Conservation (phyloP, 2,329 filamentous ascomycete species). For the Xylaria hypoxylon region DNA sequence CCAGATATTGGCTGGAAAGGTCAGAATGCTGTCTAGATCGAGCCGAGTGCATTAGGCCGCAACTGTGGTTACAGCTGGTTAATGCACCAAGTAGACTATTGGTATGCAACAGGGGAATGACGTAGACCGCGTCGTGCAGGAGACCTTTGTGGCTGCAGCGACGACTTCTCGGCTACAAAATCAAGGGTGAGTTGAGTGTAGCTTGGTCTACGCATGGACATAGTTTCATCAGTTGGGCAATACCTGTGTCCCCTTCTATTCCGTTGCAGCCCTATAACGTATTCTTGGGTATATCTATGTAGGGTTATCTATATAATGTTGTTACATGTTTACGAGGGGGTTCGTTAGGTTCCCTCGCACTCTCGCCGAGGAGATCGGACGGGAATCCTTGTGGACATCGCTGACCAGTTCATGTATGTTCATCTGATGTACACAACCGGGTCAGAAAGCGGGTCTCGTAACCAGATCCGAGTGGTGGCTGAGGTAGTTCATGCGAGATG, state of each 20-base stretch:
- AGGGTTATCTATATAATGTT: background rate
- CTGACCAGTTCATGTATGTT: conserved; percentile 13
- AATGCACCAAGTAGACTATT: conserved; percentile 11
- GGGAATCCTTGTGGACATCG: conserved; percentile 18
- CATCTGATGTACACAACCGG: conserved; percentile 18
- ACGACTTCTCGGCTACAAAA: background rate
- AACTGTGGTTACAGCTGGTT: conserved; percentile 15
- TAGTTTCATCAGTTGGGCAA: background rate
- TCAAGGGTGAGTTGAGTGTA: background rate
- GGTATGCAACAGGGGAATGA: background rate
- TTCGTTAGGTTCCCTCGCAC: background rate
- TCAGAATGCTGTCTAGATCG: background rate
- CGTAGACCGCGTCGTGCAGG: background rate
- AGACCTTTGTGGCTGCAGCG: conserved; percentile 2
- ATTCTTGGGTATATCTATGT: background rate
- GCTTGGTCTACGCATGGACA: background rate
- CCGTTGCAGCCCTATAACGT: background rate
- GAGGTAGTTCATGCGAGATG: conserved; percentile 16
- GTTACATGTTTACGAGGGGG: background rate
- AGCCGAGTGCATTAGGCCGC: conserved; percentile 3
- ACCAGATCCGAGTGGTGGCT: conserved; percentile 9
- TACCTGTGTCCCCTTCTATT: background rate
- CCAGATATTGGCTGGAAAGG: background rate
- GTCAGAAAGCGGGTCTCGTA: conserved; percentile 8
- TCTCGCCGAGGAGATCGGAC: background rate